These are phyloP conservation scores for Ogataea glucozyma DNA, from an alignment of 805 yeast genomes.

Conservation along the genomic window DNA sequence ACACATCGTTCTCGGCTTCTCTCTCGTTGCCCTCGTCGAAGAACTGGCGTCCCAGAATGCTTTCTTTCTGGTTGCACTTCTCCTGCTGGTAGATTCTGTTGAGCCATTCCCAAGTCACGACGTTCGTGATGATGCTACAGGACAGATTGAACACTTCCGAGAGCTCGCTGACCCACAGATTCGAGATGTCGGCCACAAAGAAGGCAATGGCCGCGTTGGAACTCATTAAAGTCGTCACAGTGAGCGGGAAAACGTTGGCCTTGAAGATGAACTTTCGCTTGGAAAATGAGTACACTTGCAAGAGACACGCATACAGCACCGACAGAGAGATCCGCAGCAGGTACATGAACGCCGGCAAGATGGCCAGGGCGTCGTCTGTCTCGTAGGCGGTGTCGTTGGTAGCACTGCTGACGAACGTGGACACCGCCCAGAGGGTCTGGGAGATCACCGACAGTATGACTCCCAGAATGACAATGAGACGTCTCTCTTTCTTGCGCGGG, in stretches of 20 bases:
- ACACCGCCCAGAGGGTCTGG: slow-evolving; percentile 69
- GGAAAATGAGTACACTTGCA: slow-evolving; percentile 54
- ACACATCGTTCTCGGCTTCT: background rate
- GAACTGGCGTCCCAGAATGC: slow-evolving; percentile 72
- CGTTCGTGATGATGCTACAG: slow-evolving; percentile 68
- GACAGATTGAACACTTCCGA: slow-evolving; percentile 74
- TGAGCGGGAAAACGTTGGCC: slow-evolving; percentile 51
- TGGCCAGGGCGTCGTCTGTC: slow-evolving; percentile 50
- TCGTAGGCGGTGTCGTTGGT: slow-evolving; percentile 29
- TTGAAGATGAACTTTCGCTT: slow-evolving; percentile 54
- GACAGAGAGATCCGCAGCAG: slow-evolving; percentile 71
- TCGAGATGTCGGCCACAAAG: slow-evolving; percentile 75
- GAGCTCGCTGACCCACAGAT: slow-evolving; percentile 71
- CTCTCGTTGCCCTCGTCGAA: slow-evolving; percentile 56
- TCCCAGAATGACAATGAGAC: slow-evolving; percentile 62
- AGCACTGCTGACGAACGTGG: slow-evolving; percentile 44
- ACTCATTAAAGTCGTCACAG: slow-evolving; percentile 54
- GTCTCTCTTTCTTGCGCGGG: slow-evolving; percentile 65
- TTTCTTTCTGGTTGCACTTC: slow-evolving; percentile 62
- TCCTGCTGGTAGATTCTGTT: slow-evolving; percentile 61
- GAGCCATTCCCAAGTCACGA: slow-evolving; percentile 85
- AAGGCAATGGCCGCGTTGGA: slow-evolving; percentile 65
- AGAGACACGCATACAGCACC: slow-evolving; percentile 64
- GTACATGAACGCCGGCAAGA: slow-evolving; percentile 73
- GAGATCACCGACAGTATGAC: slow-evolving; percentile 51